A percentile compares a stretch with the other conserved stretches of the same genome.
phyloP scores from a whole-genome alignment of 805 yeast genomes.

The Lipomyces yamadae region DNA sequence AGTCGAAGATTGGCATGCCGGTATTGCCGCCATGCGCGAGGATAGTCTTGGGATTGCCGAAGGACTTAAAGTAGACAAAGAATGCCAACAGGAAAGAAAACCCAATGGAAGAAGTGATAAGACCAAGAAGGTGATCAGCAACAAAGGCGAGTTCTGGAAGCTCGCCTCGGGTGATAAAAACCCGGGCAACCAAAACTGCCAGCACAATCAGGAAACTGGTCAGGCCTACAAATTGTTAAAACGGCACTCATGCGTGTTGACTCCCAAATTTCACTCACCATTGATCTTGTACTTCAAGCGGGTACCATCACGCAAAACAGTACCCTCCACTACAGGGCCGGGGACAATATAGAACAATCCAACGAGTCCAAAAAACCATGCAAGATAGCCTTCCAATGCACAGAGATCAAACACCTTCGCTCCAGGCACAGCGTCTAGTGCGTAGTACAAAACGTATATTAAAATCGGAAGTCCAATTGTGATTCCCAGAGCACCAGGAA shows the following conservation, averaged over 20 bases:
- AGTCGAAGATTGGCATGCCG: conserved; percentile 71
- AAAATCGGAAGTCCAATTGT: conserved; percentile 70
- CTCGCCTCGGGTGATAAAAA: conserved; percentile 53
- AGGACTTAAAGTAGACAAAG: conserved; percentile 71
- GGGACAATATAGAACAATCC: conserved; percentile 68
- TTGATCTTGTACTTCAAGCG: conserved; percentile 76
- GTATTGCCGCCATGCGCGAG: conserved; percentile 88
- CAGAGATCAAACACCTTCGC: conserved; percentile 39
- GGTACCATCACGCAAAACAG: conserved; percentile 75
- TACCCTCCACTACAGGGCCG: conserved; percentile 68
- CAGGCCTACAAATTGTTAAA: conserved; percentile 16
- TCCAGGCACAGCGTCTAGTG: conserved; percentile 57
- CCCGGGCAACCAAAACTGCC: conserved; percentile 57
- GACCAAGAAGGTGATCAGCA: conserved; percentile 67
- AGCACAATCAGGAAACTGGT: conserved; percentile 53
- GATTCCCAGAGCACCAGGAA: conserved; percentile 70
- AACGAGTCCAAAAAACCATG: conserved; percentile 74
- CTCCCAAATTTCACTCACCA: conserved; percentile 52
- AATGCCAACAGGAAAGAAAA: conserved; percentile 68
- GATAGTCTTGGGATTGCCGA: conserved; percentile 61
- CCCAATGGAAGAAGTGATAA: conserved; percentile 64
- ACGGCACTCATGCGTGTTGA: neutral
- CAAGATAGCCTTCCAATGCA: conserved; percentile 66
- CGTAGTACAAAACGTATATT: conserved; percentile 61
- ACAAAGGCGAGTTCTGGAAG: conserved; percentile 69